Conservation (phyloP, 345 rosid genomes). For the Aquilaria sinensis region DNA sequence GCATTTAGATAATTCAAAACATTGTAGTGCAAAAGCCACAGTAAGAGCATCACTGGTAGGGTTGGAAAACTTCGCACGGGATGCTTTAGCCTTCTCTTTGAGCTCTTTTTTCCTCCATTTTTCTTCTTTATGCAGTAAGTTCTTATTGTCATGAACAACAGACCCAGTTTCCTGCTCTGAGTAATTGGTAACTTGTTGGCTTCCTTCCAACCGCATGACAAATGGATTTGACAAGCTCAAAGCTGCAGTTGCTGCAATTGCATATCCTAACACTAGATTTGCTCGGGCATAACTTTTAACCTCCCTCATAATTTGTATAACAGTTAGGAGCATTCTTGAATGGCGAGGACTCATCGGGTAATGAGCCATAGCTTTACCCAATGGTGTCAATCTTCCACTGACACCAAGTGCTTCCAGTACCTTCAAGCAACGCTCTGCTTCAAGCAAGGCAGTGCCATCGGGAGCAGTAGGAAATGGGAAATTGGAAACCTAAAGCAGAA, state of each 20-base stretch:
- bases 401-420: constrained; percentile 71
- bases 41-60: constrained; percentile 82
- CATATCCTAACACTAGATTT: constrained; percentile 63
- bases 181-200: constrained; percentile 19
- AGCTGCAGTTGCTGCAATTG: constrained; percentile 77
- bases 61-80: constrained; percentile 61
- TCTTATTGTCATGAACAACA: constrained; percentile 14
- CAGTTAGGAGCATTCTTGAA: constrained; percentile 87
- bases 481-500: constrained; percentile 53
- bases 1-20: constrained; percentile 51
- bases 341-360: constrained; percentile 93
- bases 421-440: constrained; percentile 69
- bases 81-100: constrained; percentile 44
- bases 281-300: constrained; percentile 37
- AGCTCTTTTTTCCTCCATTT: constrained; percentile 48
- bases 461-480: constrained; percentile 98
- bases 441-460: constrained; percentile 43
- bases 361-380: constrained; percentile 83
- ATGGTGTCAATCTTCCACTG: constrained; percentile 52
- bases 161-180: constrained; percentile 22
- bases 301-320: constrained; percentile 47
- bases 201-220: constrained; percentile 46
- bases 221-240: constrained; percentile 78
- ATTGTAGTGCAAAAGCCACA: constrained; percentile 59
- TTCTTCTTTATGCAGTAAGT: constrained; percentile 33